Base-by-base conservation (phyloP, 2,329 filamentous ascomycete genomes). In the Sporothrix globosa region DNA sequence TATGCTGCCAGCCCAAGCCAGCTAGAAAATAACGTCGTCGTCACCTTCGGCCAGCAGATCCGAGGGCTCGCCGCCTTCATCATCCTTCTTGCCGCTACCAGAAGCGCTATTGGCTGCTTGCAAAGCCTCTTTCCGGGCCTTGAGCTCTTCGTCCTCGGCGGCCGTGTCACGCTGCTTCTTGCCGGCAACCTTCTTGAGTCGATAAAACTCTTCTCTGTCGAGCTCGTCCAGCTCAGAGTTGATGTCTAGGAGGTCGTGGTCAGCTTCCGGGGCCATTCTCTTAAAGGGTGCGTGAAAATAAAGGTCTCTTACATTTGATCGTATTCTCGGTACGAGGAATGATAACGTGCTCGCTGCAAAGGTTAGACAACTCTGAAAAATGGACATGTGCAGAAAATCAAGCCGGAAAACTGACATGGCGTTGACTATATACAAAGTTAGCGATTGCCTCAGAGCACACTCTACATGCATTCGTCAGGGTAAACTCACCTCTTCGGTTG, bases 311-410 rank as follows among this genome's bases (percentile, higher is more conserved):
- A 90, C 90, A 99, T 83, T 97, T 97, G 84, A 99, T 99, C n/a
- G 96, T 99, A 78, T 98, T 99, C 80, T 99, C 96, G 17, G 96
- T 99, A 75, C 96, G 88, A 14, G 96, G 96, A 77, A 99, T 99
- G 76, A 99, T 98, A 76, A 99, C 92, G 80, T 96, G 92, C 81
- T 96, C 92, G 77, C 88, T 91, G 75, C 30, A 52, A 13, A 3
- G 30, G 69, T 74, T 70, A 73, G 73, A 10, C 5, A 34, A 52
- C 6, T n/a, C 1, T 24, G 48, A 7, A 17, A n/a, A 17, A 17
- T 39, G 1, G 3, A 53, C 3, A 39, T 0, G 48, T 1, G 11
- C 19, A 17, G 19, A 50, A 2, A 5, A 24, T 24, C 19, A 48
- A 10, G 14, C 11, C 4, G 21, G 21, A 27, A n/a, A 27, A 83